Evolutionary conservation across 1,284 basidiomycete species (phyloP).

Genomic region (Inonotus obliquus): DNA sequence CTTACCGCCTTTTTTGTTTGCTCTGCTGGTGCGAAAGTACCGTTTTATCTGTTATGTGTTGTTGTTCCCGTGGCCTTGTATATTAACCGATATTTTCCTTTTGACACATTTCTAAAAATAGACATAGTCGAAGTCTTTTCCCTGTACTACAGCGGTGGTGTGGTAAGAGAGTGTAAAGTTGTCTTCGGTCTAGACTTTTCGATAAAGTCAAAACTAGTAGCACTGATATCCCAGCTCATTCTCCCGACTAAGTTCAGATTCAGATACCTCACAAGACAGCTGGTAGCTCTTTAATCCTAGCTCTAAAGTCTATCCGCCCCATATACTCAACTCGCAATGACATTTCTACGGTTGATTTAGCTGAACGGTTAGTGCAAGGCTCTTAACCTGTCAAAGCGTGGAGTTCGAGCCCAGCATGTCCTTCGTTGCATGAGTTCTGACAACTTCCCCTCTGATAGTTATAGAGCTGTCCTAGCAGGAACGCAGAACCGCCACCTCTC

Average conservation of each 20-base stretch:
- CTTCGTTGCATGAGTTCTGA: not conserved
- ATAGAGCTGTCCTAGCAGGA: not conserved
- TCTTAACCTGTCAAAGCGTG: not conserved
- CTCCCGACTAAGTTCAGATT: too few species aligned
- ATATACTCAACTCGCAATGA: too few species aligned
- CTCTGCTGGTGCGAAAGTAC: not conserved
- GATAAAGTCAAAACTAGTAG: too few species aligned
- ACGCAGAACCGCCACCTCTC: not conserved
- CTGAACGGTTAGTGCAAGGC: conserved; percentile 1
- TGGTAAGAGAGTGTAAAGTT: too few species aligned
- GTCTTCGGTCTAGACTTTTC: too few species aligned
- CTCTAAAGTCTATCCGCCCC: too few species aligned
- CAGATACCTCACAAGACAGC: too few species aligned
- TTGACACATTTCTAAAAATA: not conserved
- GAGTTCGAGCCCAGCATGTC: not conserved
- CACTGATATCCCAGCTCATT: too few species aligned
- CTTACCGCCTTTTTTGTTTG: not conserved
- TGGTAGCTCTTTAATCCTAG: too few species aligned
- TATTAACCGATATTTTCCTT: not conserved
- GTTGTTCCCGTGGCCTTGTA: conserved; percentile 6
- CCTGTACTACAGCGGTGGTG: not conserved
- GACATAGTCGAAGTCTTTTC: not conserved
- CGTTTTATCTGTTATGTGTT: conserved; percentile 5
- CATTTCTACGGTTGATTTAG: not conserved
- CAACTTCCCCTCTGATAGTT: not conserved